A percentile compares a stretch with the other conserved stretches of the same genome.
Conservation (phyloP, 768 basidiomycete species). For the Termitomyces sp. region DNA sequence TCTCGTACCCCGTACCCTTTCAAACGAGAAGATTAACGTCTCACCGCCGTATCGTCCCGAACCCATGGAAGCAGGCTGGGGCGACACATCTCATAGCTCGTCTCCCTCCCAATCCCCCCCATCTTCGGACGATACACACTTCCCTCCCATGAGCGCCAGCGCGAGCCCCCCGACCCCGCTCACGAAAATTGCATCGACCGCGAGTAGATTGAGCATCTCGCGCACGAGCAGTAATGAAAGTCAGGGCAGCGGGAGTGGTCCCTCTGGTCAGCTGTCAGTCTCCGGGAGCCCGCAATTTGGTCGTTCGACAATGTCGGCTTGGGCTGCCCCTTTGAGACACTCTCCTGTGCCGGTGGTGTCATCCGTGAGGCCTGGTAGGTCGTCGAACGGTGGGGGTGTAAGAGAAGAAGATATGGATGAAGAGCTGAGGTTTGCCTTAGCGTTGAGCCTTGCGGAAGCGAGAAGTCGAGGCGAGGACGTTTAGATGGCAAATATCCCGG, state of each 20-base stretch:
- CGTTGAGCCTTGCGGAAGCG: constrained; percentile 71
- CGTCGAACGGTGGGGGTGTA: constrained; percentile 5
- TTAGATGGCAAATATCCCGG: neutral
- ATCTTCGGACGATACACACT: constrained; percentile 21
- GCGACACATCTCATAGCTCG: constrained; percentile 21
- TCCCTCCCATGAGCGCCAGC: constrained; percentile 21
- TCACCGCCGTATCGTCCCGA: constrained; percentile 47
- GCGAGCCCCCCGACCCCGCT: constrained; percentile 18
- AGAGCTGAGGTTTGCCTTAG: constrained; percentile 60
- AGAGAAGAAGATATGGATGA: constrained; percentile 47
- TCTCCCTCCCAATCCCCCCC: constrained; percentile 20
- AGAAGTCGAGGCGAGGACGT: constrained; percentile 29
- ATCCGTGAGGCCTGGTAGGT: constrained; percentile 10
- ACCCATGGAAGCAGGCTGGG: constrained; percentile 44
- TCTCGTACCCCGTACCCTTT: constrained; percentile 24
- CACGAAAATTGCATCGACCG: neutral
- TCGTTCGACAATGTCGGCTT: constrained; percentile 17
- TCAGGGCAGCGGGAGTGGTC: neutral
- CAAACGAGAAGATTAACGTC: constrained; percentile 52
- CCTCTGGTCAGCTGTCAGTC: neutral
- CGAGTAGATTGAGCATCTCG: constrained; percentile 16
- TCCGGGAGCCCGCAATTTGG: constrained; percentile 12
- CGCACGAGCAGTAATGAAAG: constrained; percentile 7
- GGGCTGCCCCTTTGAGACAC: constrained; percentile 28
- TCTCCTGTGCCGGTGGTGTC: constrained; percentile 4